Evolutionary conservation across 192 early-diverging fungal genomes (phyloP).

Genomic region (Coemansia asiatica): DNA sequence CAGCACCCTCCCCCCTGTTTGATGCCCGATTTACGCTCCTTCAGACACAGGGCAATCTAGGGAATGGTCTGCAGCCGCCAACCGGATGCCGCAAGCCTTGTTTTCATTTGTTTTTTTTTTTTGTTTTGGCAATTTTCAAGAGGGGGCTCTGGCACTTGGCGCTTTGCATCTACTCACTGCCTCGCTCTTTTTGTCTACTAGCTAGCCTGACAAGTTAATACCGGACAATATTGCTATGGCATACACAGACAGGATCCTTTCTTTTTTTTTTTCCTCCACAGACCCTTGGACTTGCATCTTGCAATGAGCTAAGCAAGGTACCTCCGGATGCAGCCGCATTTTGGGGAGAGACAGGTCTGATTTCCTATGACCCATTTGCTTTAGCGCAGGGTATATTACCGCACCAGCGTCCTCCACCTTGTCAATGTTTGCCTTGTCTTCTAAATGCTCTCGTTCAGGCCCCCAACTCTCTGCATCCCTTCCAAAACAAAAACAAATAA

Average conservation of each 20-base stretch:
- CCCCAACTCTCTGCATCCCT: background rate
- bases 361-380: background rate
- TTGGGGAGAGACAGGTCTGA: background rate
- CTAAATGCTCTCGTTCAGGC: background rate
- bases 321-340: background rate
- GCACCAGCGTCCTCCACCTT: background rate
- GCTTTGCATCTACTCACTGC: background rate
- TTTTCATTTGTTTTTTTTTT: background rate
- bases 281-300: background rate
- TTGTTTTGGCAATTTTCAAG: constrained; percentile 1
- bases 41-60: background rate
- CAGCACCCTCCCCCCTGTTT: background rate
- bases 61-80: constrained; percentile 12
- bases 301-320: background rate
- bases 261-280: background rate
- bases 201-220: background rate
- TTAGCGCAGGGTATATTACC: background rate
- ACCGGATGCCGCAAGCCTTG: constrained; percentile 5
- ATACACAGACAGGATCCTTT: background rate
- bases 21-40: background rate
- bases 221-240: background rate
- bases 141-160: background rate
- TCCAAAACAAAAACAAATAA: background rate
- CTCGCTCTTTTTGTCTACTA: background rate
- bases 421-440: background rate